Base-by-base conservation (phyloP, 345 rosid genomes). In the Balakata baccata region DNA sequence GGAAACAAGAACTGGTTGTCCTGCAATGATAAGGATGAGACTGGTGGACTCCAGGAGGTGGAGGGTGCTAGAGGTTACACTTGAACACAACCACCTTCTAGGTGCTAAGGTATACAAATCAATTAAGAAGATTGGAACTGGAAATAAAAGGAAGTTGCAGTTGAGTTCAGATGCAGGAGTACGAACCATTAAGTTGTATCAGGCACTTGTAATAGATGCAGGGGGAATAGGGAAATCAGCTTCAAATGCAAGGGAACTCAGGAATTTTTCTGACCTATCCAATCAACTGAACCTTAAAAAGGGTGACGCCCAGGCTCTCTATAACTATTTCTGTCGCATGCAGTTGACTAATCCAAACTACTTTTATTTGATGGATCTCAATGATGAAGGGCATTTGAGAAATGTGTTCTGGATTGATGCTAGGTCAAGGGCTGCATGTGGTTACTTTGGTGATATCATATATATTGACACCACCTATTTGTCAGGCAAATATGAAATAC, bases 1-100 rank as follows among this genome's bases (percentile, higher is more conserved):
- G 81, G 97, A 94, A 81, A 92, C 98, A 10, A 76, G 98, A 70
- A 94, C 97, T 6, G 96, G 98, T 66, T 94, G 98, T 38, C 86
- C 81, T 29, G 97, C 97, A 6, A 92, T 90, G 98, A 75, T 92
- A 57, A 84, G 93, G 76, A 82, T 94, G 82, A 80, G 92, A 49
- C 71, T 92, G 38, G 90, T 87, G 8, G 93, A 86, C 18, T 85
- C 88, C n/a, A 78, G 89, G 70, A 72, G 93, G 69, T 92, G 98
- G 98, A 88, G 92, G 75, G 80, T 92, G 38, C 91, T 87, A 80
- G 87, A 94, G 80, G 96, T 88, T 69, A 84, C 83, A 50, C 89
- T 88, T 66, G 90, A 88, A 20, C 96, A 92, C 81, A 94, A 94
- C 78, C 96, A 92, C 82, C 84, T 79, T 4, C 87, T 92, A 54